Evolutionary conservation across 345 rosid genomes (phyloP).

Genomic region (Arabidopsis arenosa): DNA sequence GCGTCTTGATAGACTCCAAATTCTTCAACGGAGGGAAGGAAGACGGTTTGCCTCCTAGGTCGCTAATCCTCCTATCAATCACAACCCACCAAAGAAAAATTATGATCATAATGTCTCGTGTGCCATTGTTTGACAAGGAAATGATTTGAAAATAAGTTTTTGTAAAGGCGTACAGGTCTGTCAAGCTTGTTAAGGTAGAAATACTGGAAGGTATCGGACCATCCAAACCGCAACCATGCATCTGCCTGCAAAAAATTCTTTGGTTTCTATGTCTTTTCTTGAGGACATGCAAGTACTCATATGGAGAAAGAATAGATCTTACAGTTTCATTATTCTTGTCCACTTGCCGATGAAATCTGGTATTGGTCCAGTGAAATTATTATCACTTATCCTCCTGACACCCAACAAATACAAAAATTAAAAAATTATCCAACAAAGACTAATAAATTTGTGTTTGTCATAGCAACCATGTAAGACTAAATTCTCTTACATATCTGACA

Average conservation of each 20-base stretch:
- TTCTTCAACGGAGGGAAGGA: conserved; percentile 60
- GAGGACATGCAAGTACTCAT: conserved; percentile 1
- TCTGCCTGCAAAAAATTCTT: conserved; percentile 58
- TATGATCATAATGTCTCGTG: conserved; percentile 15
- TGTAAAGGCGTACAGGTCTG: conserved; percentile 67
- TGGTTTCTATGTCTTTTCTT: conserved; percentile 4
- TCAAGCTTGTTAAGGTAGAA: conserved; percentile 61
- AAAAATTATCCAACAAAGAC: conserved; percentile 6
- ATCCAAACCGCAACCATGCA: conserved; percentile 74
- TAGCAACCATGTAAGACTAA: conserved; percentile 11
- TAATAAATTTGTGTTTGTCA: background rate
- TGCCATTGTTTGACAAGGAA: background rate
- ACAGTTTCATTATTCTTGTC: conserved; percentile 72
- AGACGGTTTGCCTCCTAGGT: conserved; percentile 63
- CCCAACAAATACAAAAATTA: conserved; percentile 23
- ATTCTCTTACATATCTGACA: conserved; percentile 73
- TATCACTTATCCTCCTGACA: conserved; percentile 79
- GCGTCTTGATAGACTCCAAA: conserved; percentile 66
- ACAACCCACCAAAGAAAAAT: conserved; percentile 21
- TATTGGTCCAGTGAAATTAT: conserved; percentile 67
- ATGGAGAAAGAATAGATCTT: conserved; percentile 40
- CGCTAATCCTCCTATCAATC: conserved; percentile 72
- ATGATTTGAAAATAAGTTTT: conserved; percentile 4
- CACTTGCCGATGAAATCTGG: conserved; percentile 71
- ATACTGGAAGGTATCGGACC: conserved; percentile 83